A percentile compares a stretch with the other conserved stretches of the same genome.
Evolutionary conservation across 192 early-diverging fungal genomes (phyloP).

Genomic region (Lobosporangium transversale): DNA sequence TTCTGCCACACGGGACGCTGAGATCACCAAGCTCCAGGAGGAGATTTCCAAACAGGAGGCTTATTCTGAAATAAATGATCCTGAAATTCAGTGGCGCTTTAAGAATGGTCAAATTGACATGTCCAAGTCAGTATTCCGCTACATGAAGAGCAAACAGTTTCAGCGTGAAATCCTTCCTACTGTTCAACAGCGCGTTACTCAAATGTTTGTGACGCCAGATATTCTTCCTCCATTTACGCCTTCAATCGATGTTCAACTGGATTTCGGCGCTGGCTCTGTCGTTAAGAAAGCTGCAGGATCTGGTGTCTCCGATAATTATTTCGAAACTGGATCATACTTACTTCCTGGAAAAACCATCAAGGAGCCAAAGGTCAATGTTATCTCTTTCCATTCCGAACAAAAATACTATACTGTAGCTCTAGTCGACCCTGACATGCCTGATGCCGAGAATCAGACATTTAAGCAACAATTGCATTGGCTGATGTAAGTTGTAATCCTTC

Average conservation of each 20-base stretch:
- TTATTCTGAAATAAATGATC: constrained; percentile 74
- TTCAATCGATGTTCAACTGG: constrained; percentile 54
- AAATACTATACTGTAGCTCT: constrained; percentile 75
- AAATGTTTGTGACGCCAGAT: constrained; percentile 85
- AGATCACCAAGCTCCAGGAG: constrained; percentile 62
- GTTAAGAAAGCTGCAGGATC: constrained; percentile 5
- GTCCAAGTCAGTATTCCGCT: constrained; percentile 73
- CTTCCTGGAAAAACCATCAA: constrained; percentile 61
- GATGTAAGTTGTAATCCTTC: constrained; percentile 53
- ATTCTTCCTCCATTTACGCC: constrained; percentile 66
- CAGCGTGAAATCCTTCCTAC: constrained; percentile 57
- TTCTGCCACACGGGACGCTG: constrained; percentile 45
- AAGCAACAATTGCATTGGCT: constrained; percentile 81
- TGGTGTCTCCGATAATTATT: constrained; percentile 1
- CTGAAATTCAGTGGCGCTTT: constrained; percentile 74
- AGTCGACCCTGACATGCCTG: constrained; percentile 75
- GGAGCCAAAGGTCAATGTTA: constrained; percentile 64
- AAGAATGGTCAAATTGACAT: constrained; percentile 70
- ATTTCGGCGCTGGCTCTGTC: constrained; percentile 40
- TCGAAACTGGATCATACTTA: constrained; percentile 49
- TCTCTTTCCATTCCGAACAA: constrained; percentile 72
- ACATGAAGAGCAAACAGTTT: constrained; percentile 72
- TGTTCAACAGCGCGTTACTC: constrained; percentile 71
- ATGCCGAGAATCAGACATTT: constrained; percentile 68
- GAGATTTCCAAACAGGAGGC: constrained; percentile 65